Percentiles rank a stretch among this genome's conserved stretches.
Evolutionary conservation across 2,329 filamentous ascomycete genomes (phyloP).

Genomic region (Hymenoscyphus linearis): DNA sequence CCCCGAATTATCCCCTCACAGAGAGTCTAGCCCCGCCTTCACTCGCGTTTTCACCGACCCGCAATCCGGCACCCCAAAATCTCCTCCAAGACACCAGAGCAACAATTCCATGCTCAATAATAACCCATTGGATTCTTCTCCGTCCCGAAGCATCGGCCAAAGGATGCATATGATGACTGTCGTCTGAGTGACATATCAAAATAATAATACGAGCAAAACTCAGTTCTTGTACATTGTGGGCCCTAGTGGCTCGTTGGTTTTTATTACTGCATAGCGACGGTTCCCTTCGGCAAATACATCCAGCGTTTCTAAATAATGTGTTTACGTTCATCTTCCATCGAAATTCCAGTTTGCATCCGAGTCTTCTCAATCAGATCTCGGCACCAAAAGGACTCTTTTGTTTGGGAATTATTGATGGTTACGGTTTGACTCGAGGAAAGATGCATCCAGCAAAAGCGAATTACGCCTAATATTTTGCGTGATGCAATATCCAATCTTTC

Average conservation of each 20-base stretch:
- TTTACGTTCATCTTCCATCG: slow-evolving; percentile 15
- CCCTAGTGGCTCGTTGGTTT: slow-evolving; percentile 20
- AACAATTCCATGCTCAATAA: slow-evolving; percentile 46
- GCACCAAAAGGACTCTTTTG: not conserved
- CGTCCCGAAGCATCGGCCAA: slow-evolving; percentile 44
- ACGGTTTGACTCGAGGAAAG: slow-evolving; percentile 1
- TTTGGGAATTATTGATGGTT: slow-evolving; percentile 3
- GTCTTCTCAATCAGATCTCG: not conserved
- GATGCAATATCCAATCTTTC: slow-evolving; percentile 6
- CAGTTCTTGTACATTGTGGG: slow-evolving; percentile 26
- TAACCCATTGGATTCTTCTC: slow-evolving; percentile 47
- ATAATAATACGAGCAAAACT: slow-evolving; percentile 12
- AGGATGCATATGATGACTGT: slow-evolving; percentile 64
- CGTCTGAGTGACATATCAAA: slow-evolving; percentile 28
- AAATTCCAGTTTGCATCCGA: not conserved
- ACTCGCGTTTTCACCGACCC: slow-evolving; percentile 62
- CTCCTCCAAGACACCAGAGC: slow-evolving; percentile 47
- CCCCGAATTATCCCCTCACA: slow-evolving; percentile 44
- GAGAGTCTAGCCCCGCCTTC: slow-evolving; percentile 61
- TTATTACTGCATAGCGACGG: slow-evolving; percentile 38
- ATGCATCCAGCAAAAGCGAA: slow-evolving; percentile 4
- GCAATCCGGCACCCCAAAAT: slow-evolving; percentile 48
- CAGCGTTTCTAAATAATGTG: slow-evolving; percentile 19
- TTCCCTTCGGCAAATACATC: slow-evolving; percentile 25
- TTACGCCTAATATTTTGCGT: slow-evolving; percentile 13